Conservation (phyloP, 331 rosid genomes). For the Quercus phellos region DNA sequence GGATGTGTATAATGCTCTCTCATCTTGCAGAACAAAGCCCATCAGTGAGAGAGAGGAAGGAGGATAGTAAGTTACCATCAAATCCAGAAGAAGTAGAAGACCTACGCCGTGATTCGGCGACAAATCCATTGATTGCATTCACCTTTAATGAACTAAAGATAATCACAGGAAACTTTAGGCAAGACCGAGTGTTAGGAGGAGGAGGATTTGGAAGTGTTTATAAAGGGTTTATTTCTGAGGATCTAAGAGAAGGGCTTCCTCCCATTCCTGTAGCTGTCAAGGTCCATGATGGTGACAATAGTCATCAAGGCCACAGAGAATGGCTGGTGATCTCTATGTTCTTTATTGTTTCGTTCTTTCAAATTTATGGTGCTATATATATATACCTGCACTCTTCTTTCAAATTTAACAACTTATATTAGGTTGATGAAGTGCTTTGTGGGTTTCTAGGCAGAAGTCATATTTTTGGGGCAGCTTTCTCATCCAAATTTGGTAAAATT, state of each 20-base stretch:
- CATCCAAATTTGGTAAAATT: slow-evolving; percentile 94
- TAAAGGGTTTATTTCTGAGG: slow-evolving; percentile 82
- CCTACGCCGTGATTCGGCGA: slow-evolving; percentile 71
- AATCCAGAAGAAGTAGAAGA: slow-evolving; percentile 96
- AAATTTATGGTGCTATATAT: neutral
- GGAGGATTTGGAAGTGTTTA: slow-evolving; percentile 99
- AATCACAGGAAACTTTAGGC: slow-evolving; percentile 76
- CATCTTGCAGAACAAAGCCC: slow-evolving; percentile 44
- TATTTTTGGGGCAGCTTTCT: slow-evolving; percentile 97
- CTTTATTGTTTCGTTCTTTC: slow-evolving; percentile 7
- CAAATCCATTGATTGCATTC: slow-evolving; percentile 81
- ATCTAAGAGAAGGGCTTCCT: slow-evolving; percentile 60
- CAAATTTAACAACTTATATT: slow-evolving; percentile 2
- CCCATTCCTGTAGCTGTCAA: slow-evolving; percentile 81
- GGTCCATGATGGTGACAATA: slow-evolving; percentile 95
- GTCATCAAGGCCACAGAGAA: slow-evolving; percentile 97
- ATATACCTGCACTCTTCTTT: neutral
- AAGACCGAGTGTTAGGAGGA: slow-evolving; percentile 76
- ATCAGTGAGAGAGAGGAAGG: slow-evolving; percentile 36
- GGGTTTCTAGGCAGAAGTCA: slow-evolving; percentile 90
- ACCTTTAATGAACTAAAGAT: slow-evolving; percentile 63
- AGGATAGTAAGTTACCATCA: slow-evolving; percentile 63
- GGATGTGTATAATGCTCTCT: slow-evolving; percentile 17
- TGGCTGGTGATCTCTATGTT: slow-evolving; percentile 77
- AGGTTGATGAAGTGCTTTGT: slow-evolving; percentile 22